A percentile compares a stretch with the other conserved stretches of the same genome.
Conservation (phyloP, 2,329 filamentous ascomycete genomes). For the Epichloe typhina region DNA sequence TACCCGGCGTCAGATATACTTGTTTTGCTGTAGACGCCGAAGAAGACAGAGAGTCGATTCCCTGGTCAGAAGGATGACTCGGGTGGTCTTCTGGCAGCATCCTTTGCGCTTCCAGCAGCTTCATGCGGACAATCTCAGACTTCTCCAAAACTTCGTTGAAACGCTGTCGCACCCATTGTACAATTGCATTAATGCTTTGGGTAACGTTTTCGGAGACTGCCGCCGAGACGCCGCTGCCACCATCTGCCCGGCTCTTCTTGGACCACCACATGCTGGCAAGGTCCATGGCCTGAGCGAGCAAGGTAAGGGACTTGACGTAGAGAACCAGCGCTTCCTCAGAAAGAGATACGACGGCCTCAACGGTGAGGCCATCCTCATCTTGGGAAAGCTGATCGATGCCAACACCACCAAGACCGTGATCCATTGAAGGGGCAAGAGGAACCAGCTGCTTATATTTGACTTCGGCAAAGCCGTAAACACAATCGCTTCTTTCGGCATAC, state of each 20-base stretch:
- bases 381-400: constrained; percentile 36
- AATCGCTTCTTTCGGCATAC: constrained; percentile 82
- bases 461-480: constrained; percentile 94
- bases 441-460: constrained; percentile 98
- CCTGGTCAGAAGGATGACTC: constrained; percentile 70
- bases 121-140: constrained; percentile 82
- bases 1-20: constrained; percentile 72
- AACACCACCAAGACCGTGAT: constrained; percentile 55
- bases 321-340: constrained; percentile 92
- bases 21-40: constrained; percentile 58
- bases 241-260: constrained; percentile 57
- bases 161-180: constrained; percentile 85
- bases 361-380: constrained; percentile 65
- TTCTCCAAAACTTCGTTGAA: constrained; percentile 98
- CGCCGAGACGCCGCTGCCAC: constrained; percentile 25
- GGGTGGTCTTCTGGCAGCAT: constrained; percentile 74
- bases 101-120: constrained; percentile 72
- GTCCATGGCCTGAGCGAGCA: constrained; percentile 90
- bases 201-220: constrained; percentile 37
- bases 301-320: constrained; percentile 84
- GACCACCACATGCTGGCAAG: constrained; percentile 89
- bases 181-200: constrained; percentile 75
- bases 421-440: constrained; percentile 67
- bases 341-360: constrained; percentile 72
- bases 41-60: constrained; percentile 41